A percentile compares a stretch with the other conserved stretches of the same genome.
phyloP scores from a whole-genome alignment of 2,329 filamentous ascomycete genomes.

The Chaetoscypha palmicola region DNA sequence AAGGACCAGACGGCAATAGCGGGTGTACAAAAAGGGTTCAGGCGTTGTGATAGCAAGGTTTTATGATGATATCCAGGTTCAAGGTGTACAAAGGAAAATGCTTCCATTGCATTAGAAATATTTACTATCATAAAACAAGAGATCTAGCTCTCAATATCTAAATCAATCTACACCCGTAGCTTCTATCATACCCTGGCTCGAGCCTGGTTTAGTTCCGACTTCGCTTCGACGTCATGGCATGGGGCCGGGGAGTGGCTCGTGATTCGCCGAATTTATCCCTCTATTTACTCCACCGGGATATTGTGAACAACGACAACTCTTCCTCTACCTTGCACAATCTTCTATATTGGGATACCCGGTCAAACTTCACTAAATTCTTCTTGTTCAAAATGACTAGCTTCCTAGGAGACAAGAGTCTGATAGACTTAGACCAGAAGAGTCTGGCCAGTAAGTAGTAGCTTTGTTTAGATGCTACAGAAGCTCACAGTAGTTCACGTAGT shows the following conservation, averaged over 20 bases:
- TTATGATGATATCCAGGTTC: constrained; percentile 6
- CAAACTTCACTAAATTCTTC: not conserved
- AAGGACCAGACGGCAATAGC: constrained; percentile 35
- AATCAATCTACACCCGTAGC: too few species aligned
- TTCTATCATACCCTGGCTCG: too few species aligned
- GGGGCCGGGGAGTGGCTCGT: constrained; percentile 10
- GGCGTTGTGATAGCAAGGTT: not conserved
- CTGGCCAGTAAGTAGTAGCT: constrained; percentile 48
- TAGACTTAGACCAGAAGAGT: constrained; percentile 62
- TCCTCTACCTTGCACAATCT: not conserved
- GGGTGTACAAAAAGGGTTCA: not conserved
- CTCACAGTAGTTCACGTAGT: constrained; percentile 46
- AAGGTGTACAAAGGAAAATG: not conserved
- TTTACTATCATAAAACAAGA: too few species aligned
- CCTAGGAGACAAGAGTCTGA: constrained; percentile 26
- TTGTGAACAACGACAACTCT: constrained; percentile 3
- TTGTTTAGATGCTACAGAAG: constrained; percentile 9
- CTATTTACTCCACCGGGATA: not conserved
- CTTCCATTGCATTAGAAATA: too few species aligned
- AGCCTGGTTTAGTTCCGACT: too few species aligned
- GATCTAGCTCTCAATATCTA: too few species aligned
- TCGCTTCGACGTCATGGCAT: constrained; percentile 20
- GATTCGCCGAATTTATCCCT: constrained; percentile 14
- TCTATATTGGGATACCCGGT: too few species aligned
- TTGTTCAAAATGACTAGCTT: constrained; percentile 23